Conservation (phyloP, 2,329 filamentous ascomycete species). For the Incumbomyces delicatus region DNA sequence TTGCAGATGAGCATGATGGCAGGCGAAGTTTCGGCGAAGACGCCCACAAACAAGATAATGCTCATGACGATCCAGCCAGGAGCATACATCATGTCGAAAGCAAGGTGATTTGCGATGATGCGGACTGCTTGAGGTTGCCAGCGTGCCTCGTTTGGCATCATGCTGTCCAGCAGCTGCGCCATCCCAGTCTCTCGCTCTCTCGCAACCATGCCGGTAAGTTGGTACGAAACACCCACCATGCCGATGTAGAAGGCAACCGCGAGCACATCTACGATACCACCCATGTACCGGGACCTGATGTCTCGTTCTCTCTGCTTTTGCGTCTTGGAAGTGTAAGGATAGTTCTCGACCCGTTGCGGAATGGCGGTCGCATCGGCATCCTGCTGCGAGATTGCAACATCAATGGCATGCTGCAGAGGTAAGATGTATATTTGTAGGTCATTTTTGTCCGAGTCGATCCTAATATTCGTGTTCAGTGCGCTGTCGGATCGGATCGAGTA, state of each 20-base stretch:
- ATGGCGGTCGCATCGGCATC: conserved; percentile 34
- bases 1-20: conserved; percentile 65
- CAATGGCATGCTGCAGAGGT: conserved; percentile 70
- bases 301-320: conserved; percentile 54
- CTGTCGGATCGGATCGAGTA: conserved; percentile 75
- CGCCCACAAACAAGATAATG: conserved; percentile 51
- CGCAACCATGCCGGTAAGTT: conserved; percentile 76
- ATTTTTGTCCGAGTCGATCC: conserved; percentile 56
- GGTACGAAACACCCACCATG: conserved; percentile 73
- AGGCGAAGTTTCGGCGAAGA: conserved; percentile 55
- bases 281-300: conserved; percentile 63
- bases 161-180: conserved; percentile 79
- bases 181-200: conserved; percentile 79
- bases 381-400: conserved; percentile 51
- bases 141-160: conserved; percentile 66
- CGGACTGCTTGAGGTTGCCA: conserved; percentile 72
- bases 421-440: conserved; percentile 68
- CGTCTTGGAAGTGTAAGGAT: conserved; percentile 65
- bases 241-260: conserved; percentile 70
- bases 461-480: conserved; percentile 54
- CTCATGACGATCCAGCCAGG: conserved; percentile 75
- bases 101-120: conserved; percentile 67
- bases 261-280: conserved; percentile 63
- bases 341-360: conserved; percentile 46
- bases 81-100: conserved; percentile 69